A percentile compares a stretch with the other conserved stretches of the same genome.
Conservation (phyloP, 1,139 yeast species). For the Protomyces gravidus region DNA sequence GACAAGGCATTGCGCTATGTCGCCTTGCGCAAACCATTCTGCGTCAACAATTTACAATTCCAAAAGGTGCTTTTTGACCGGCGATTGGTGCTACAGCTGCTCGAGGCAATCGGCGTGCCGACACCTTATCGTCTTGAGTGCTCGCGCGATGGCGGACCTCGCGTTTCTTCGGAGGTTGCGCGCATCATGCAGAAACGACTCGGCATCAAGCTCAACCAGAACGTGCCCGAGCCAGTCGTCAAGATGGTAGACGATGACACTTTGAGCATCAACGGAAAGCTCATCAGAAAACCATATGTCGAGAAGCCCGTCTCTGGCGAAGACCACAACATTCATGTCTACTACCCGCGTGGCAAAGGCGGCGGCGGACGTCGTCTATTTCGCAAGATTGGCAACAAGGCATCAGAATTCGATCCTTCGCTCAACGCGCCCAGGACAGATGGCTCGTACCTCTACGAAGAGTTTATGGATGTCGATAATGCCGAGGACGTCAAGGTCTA, state of each 20-base stretch:
- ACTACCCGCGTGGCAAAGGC: conserved; percentile 81
- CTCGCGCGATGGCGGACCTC: conserved; percentile 95
- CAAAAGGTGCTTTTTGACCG: conserved; percentile 97
- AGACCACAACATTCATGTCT: conserved; percentile 92
- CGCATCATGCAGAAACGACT: conserved; percentile 57
- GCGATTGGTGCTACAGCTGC: conserved; percentile 74
- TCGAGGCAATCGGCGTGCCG: conserved; percentile 77
- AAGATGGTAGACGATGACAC: conserved; percentile 83
- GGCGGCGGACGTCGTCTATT: conserved; percentile 96
- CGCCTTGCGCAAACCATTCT: conserved; percentile 80
- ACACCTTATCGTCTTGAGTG: conserved; percentile 85
- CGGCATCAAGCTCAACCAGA: conserved; percentile 52
- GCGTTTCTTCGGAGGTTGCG: conserved; percentile 49
- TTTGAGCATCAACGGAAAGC: conserved; percentile 66
- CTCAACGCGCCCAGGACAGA: conserved; percentile 71
- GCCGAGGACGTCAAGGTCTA: conserved; percentile 98
- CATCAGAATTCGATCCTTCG: conserved; percentile 90
- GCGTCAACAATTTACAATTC: conserved; percentile 81
- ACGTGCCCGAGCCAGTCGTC: conserved; percentile 38
- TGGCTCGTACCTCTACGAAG: conserved; percentile 88
- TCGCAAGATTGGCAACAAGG: conserved; percentile 94
- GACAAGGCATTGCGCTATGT: conserved; percentile 93
- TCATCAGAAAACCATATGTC: conserved; percentile 81
- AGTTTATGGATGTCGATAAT: conserved; percentile 96
- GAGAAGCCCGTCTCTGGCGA: conserved; percentile 99